phyloP scores from a whole-genome alignment of 1,284 basidiomycete species.

The Flammula alnicola region DNA sequence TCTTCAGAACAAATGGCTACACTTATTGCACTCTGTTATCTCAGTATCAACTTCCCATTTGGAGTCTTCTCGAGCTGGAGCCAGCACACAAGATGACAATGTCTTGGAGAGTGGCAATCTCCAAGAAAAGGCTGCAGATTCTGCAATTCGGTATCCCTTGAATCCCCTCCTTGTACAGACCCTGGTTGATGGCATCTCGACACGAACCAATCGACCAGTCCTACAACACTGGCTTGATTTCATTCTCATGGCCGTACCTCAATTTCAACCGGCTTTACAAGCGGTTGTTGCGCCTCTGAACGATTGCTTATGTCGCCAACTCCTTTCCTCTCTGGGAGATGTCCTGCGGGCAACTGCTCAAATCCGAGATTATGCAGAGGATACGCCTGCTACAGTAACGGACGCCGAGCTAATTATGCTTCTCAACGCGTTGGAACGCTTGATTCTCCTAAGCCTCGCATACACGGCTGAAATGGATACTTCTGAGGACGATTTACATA shows the following conservation, averaged over 20 bases:
- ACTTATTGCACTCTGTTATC: constrained; percentile 87
- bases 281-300: constrained; percentile 77
- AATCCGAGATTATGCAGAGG: constrained; percentile 40
- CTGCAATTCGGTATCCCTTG: constrained; percentile 46
- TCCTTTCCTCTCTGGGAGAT: constrained; percentile 64
- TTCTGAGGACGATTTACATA: constrained; percentile 59
- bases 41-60: constrained; percentile 52
- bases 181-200: constrained; percentile 80
- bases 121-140: constrained; percentile 31
- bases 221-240: constrained; percentile 98
- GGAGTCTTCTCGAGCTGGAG: constrained; percentile 28
- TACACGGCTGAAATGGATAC: constrained; percentile 54
- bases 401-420: constrained; percentile 88
- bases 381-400: constrained; percentile 56
- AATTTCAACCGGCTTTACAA: constrained; percentile 75
- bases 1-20: constrained; percentile 91
- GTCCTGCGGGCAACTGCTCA: constrained; percentile 49
- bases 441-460: constrained; percentile 70
- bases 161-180: constrained; percentile 79
- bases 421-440: constrained; percentile 81
- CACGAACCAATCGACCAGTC: constrained; percentile 73
- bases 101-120: constrained; percentile 32
- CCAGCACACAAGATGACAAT: constrained; percentile 35
- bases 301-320: constrained; percentile 80
- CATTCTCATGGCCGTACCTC: constrained; percentile 86